Evolutionary conservation across 257 asterid genomes (phyloP).

Genomic region (Solanum appendiculatum): DNA sequence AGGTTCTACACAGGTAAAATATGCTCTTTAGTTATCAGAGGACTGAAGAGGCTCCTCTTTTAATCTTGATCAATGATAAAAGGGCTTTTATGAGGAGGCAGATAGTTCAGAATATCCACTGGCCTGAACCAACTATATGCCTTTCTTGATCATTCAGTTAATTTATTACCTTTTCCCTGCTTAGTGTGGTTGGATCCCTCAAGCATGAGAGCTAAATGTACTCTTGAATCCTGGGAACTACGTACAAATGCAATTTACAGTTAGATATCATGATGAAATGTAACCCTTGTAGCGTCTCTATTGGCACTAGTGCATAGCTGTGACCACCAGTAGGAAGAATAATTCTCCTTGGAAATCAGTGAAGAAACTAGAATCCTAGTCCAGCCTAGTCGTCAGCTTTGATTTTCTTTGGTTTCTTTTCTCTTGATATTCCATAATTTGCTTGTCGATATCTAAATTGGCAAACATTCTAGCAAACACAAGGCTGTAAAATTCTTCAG

Average conservation of each 20-base stretch:
- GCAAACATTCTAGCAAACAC: not conserved
- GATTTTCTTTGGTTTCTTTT: not conserved
- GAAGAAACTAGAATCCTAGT: not conserved
- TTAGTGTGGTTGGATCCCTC: not conserved
- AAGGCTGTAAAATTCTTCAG: not conserved
- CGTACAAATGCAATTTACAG: not conserved
- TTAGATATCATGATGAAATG: not conserved
- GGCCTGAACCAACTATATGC: not conserved
- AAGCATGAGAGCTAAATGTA: not conserved
- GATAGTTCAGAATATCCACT: not conserved
- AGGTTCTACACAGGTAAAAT: slow-evolving; percentile 89
- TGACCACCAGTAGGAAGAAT: not conserved
- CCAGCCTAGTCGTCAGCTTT: not conserved
- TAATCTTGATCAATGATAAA: not conserved
- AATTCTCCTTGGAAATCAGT: not conserved
- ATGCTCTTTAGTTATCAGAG: not conserved
- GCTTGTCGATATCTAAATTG: not conserved
- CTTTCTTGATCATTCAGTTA: not conserved
- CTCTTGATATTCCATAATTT: not conserved
- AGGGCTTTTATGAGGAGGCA: not conserved
- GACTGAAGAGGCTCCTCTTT: not conserved
- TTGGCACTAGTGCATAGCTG: not conserved
- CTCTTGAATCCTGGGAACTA: not conserved
- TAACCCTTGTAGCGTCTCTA: not conserved
- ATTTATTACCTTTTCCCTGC: not conserved